These are phyloP conservation scores for Phytophthora megakarya DNA, from an alignment of 352 stramenopile genomes.

Conservation along the genomic window DNA sequence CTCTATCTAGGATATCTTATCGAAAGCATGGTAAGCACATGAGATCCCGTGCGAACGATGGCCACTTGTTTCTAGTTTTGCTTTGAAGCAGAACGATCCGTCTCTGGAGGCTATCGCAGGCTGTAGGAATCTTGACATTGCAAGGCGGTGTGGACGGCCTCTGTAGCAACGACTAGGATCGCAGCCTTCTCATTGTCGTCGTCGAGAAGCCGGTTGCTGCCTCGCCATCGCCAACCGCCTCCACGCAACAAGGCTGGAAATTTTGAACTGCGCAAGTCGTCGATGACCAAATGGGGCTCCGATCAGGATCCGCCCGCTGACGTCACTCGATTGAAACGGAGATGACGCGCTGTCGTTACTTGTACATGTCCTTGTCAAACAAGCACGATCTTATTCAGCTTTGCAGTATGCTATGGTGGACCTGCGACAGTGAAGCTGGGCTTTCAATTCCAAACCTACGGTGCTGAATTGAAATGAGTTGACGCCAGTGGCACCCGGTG, in stretches of 20 bases:
- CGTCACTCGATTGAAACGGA: conserved; percentile 21
- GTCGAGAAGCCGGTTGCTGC: conserved; percentile 17
- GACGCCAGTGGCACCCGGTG: conserved; percentile 16
- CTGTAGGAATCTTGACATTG: conserved; percentile 87
- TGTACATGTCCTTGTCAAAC: too few relatives aligned
- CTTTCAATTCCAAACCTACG: too few relatives aligned
- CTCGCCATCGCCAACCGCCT: conserved; percentile 18
- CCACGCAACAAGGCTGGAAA: neutral
- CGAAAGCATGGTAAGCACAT: conserved; percentile 75
- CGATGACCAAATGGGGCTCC: neutral
- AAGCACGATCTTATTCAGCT: conserved; percentile 26
- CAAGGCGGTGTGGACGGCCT: conserved; percentile 77
- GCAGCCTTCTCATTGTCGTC: conserved; percentile 10
- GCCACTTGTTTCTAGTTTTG: conserved; percentile 14
- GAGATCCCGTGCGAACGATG: conserved; percentile 10
- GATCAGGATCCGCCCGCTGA: conserved; percentile 10
- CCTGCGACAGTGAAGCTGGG: neutral
- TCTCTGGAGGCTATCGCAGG: conserved; percentile 73
- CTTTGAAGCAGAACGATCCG: conserved; percentile 61
- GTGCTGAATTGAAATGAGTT: conserved; percentile 26
- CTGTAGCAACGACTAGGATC: conserved; percentile 16
- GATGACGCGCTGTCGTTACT: conserved; percentile 13
- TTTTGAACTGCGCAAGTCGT: too few relatives aligned
- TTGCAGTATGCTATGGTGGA: neutral
- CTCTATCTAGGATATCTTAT: conserved; percentile 90